Evolutionary conservation across 2,329 filamentous ascomycete species (phyloP).

Genomic region (Fusarium drepaniforme): DNA sequence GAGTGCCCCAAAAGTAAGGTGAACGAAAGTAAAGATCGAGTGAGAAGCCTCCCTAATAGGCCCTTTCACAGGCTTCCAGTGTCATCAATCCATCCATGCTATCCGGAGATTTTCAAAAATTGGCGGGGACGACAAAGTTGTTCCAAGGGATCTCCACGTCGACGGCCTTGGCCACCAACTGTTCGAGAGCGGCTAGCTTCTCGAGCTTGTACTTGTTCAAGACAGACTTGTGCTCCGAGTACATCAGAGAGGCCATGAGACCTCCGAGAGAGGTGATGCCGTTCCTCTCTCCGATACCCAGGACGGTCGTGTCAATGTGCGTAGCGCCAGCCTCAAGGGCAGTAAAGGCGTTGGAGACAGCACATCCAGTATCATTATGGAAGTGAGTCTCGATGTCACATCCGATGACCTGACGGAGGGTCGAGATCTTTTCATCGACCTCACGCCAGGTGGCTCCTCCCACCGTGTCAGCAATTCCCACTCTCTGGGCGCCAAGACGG

Average conservation of each 20-base stretch:
- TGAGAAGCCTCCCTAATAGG: slow-evolving; percentile 7
- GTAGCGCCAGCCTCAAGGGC: slow-evolving; percentile 91
- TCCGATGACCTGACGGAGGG: slow-evolving; percentile 70
- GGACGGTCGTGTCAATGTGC: slow-evolving; percentile 85
- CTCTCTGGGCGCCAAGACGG: slow-evolving; percentile 84
- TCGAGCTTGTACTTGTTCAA: slow-evolving; percentile 89
- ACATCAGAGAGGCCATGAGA: slow-evolving; percentile 26
- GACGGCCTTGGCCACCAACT: slow-evolving; percentile 79
- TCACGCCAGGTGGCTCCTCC: slow-evolving; percentile 86
- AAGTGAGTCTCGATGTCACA: slow-evolving; percentile 73
- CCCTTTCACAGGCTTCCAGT: slow-evolving; percentile 9
- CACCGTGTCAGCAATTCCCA: slow-evolving; percentile 96
- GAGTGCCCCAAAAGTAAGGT: slow-evolving; percentile 14
- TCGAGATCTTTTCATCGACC: slow-evolving; percentile 89
- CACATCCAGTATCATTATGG: slow-evolving; percentile 94
- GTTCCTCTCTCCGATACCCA: slow-evolving; percentile 64
- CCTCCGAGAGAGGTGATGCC: slow-evolving; percentile 74
- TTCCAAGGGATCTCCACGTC: slow-evolving; percentile 24
- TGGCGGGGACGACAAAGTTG: slow-evolving; percentile 14
- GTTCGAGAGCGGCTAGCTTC: slow-evolving; percentile 90
- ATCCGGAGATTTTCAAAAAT: background rate
- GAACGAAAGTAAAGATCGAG: slow-evolving; percentile 16
- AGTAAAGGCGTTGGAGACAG: slow-evolving; percentile 88
- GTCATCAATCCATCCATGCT: background rate
- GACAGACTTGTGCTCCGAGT: slow-evolving; percentile 80